A percentile compares a stretch with the other conserved stretches of the same genome.
phyloP scores from a whole-genome alignment of 2,329 filamentous ascomycete genomes.

The Rutstroemia sp. region DNA sequence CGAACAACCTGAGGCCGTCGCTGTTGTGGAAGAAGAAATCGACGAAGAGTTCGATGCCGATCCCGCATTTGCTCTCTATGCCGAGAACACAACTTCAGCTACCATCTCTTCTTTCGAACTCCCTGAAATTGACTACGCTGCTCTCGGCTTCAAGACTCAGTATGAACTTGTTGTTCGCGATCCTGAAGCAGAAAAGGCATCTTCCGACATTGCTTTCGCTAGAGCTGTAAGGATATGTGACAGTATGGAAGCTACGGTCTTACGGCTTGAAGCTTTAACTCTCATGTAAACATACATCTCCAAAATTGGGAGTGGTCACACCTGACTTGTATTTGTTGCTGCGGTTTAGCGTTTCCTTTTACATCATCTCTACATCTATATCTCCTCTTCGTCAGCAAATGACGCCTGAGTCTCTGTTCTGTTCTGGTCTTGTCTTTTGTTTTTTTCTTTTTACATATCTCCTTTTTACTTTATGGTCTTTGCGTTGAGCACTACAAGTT shows the following conservation, averaged over 20 bases:
- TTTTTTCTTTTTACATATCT: background rate
- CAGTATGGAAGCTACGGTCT: slow-evolving; percentile 22
- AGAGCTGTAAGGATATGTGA: slow-evolving; percentile 20
- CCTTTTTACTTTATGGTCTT: background rate
- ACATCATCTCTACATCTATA: background rate
- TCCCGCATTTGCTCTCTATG: slow-evolving; percentile 54
- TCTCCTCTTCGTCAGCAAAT: background rate
- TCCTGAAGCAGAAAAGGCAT: slow-evolving; percentile 40
- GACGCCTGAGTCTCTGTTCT: too few relatives aligned
- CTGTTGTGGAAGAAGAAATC: slow-evolving; percentile 23
- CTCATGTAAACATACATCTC: slow-evolving; percentile 12
- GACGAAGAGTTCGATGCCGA: slow-evolving; percentile 57
- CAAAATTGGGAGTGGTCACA: background rate
- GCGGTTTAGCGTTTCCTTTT: slow-evolving; percentile 19
- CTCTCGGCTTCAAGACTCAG: slow-evolving; percentile 53
- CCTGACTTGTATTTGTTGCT: slow-evolving; percentile 12
- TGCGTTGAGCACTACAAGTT: too few relatives aligned
- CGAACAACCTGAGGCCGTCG: slow-evolving; percentile 9
- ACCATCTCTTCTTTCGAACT: slow-evolving; percentile 25
- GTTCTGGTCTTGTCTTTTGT: background rate
- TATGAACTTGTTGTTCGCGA: slow-evolving; percentile 55
- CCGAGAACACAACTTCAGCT: slow-evolving; percentile 29
- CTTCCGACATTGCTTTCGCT: slow-evolving; percentile 15
- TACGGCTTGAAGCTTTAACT: slow-evolving; percentile 22
- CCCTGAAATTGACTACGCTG: slow-evolving; percentile 41